Evolutionary conservation across 495 filamentous ascomycete genomes (phyloP).

Genomic region (Lineolata rhizophorae): DNA sequence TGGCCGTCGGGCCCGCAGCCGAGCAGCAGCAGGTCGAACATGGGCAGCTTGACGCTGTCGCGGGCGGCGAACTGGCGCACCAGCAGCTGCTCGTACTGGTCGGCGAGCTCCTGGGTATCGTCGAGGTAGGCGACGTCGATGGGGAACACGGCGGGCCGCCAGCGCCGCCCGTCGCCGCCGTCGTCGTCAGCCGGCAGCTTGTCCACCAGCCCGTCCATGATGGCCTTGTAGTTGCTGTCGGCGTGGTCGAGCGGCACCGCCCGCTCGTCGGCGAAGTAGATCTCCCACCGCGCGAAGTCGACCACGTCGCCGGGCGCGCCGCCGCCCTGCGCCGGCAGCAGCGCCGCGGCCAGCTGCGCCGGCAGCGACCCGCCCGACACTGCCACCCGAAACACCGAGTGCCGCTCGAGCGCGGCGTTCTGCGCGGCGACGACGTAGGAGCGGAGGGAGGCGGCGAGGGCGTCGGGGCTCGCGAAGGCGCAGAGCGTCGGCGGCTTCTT

Average conservation of each 20-base stretch:
- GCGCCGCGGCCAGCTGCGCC: slow-evolving; percentile 56
- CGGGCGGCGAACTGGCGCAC: slow-evolving; percentile 32
- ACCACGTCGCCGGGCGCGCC: slow-evolving; percentile 32
- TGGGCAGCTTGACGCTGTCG: slow-evolving; percentile 35
- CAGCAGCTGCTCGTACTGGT: slow-evolving; percentile 77
- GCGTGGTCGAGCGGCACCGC: slow-evolving; percentile 74
- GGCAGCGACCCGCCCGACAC: slow-evolving; percentile 92
- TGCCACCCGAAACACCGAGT: slow-evolving; percentile 68
- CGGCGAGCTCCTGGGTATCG: slow-evolving; percentile 79
- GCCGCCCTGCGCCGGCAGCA: slow-evolving; percentile 35
- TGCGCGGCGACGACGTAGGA: slow-evolving; percentile 62
- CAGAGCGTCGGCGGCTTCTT: slow-evolving; percentile 78
- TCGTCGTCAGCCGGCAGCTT: slow-evolving; percentile 51
- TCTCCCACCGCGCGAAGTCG: slow-evolving; percentile 75
- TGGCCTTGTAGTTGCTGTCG: slow-evolving; percentile 81
- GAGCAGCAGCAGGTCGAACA: slow-evolving; percentile 83
- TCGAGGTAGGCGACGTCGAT: slow-evolving; percentile 53
- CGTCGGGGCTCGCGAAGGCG: slow-evolving; percentile 43
- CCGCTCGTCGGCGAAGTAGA: slow-evolving; percentile 97
- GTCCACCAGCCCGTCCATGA: slow-evolving; percentile 71
- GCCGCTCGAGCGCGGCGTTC: slow-evolving; percentile 53
- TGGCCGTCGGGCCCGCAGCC: slow-evolving; percentile 92
- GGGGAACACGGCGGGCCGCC: slow-evolving; percentile 56
- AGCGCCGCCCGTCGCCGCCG: too few species aligned
- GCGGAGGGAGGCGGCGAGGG: slow-evolving; percentile 53